phyloP scores from a whole-genome alignment of 2,329 filamentous ascomycete genomes.

The Teratosphaeriaceae sp. region DNA sequence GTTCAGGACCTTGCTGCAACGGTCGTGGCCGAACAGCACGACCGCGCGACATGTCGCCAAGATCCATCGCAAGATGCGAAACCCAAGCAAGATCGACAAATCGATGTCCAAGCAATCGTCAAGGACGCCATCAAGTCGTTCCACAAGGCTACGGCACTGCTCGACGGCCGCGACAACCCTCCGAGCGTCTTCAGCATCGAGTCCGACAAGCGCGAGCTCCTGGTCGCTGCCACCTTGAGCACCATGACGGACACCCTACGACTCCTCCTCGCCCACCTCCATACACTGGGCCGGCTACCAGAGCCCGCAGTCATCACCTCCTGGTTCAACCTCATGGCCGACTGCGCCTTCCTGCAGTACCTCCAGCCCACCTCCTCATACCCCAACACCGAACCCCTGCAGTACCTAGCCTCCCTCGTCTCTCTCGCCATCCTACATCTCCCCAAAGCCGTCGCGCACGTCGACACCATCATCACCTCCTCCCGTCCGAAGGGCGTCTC shows the following conservation, averaged over 20 bases:
- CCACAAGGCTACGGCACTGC: neutral
- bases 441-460: slow-evolving; percentile 51
- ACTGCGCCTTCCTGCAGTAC: slow-evolving; percentile 62
- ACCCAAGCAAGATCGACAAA: slow-evolving; percentile 10
- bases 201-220: slow-evolving; percentile 40
- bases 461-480: slow-evolving; percentile 24
- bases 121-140: neutral
- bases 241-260: slow-evolving; percentile 59
- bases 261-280: slow-evolving; percentile 49
- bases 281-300: slow-evolving; percentile 15
- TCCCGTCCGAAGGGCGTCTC: slow-evolving; percentile 3
- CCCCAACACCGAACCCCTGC: slow-evolving; percentile 50
- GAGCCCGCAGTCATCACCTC: slow-evolving; percentile 48
- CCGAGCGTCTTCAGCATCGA: slow-evolving; percentile 15
- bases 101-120: slow-evolving; percentile 9
- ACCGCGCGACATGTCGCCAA: slow-evolving; percentile 1
- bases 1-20: slow-evolving; percentile 17
- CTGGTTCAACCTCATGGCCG: slow-evolving; percentile 70
- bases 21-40: slow-evolving; percentile 12
- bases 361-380: slow-evolving; percentile 40
- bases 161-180: slow-evolving; percentile 6
- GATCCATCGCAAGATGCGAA: slow-evolving; percentile 7
- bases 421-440: slow-evolving; percentile 68
- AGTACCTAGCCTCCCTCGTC: slow-evolving; percentile 61
- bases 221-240: slow-evolving; percentile 56